Percentiles rank a stretch among this genome's conserved stretches.
Evolutionary conservation across 176 grass and related monocot genomes (phyloP).

Genomic region (Ananas comosus): DNA sequence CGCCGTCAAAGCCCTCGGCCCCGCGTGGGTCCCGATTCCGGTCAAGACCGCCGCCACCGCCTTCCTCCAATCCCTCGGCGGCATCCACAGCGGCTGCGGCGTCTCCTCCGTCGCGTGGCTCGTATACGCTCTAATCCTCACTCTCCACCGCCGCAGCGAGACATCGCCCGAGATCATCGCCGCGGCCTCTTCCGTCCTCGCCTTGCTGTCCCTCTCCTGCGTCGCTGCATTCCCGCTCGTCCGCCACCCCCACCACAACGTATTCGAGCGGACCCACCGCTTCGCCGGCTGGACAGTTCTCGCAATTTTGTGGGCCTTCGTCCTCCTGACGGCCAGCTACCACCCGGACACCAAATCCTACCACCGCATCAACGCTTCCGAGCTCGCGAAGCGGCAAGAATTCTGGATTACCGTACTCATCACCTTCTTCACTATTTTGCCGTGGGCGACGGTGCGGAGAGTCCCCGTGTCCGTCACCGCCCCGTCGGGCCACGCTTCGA

Average conservation of each 20-base stretch:
- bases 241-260: constrained; percentile 77
- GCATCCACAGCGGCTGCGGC: constrained; percentile 63
- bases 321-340: constrained; percentile 43
- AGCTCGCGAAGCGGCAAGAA: constrained; percentile 30
- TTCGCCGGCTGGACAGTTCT: constrained; percentile 65
- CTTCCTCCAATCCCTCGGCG: constrained; percentile 55
- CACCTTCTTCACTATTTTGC: constrained; percentile 58
- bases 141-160: constrained; percentile 1
- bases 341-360: constrained; percentile 32
- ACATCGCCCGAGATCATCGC: constrained; percentile 30
- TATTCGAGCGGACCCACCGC: constrained; percentile 68
- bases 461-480: constrained; percentile 44
- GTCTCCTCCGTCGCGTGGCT: constrained; percentile 61
- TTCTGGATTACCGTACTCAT: constrained; percentile 44
- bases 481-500: constrained; percentile 47
- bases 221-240: constrained; percentile 57
- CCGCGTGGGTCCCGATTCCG: constrained; percentile 31
- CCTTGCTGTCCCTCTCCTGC: constrained; percentile 38
- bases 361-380: constrained; percentile 6
- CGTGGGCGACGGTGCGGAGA: constrained; percentile 47
- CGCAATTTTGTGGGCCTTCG: constrained; percentile 49
- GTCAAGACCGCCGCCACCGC: constrained; percentile 43
- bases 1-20: constrained; percentile 34
- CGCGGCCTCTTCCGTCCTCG: constrained; percentile 42
- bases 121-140: constrained; percentile 33